A percentile compares a stretch with the other conserved stretches of the same genome.
These are phyloP conservation scores for Colletotrichum melonis DNA, from an alignment of 2,329 filamentous ascomycete genomes.

Conservation along the genomic window DNA sequence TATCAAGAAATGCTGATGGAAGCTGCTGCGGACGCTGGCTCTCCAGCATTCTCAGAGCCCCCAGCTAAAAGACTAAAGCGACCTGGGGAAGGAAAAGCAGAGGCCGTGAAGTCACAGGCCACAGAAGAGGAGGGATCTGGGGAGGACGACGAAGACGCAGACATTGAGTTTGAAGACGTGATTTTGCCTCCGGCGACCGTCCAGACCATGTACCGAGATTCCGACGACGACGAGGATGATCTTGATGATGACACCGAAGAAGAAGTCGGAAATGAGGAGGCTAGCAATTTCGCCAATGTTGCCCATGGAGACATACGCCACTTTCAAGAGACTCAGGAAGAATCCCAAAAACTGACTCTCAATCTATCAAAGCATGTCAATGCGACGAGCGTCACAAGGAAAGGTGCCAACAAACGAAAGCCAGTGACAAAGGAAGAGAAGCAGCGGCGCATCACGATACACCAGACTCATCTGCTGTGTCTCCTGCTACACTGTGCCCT, in stretches of 20 bases:
- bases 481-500: conserved; percentile 81
- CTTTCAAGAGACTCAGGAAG: conserved; percentile 39
- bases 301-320: conserved; percentile 50
- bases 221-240: conserved; percentile 53
- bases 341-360: conserved; percentile 57
- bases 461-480: conserved; percentile 88
- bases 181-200: conserved; percentile 57
- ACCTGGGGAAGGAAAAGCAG: conserved; percentile 38
- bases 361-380: conserved; percentile 62
- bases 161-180: conserved; percentile 63
- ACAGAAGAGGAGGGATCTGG: conserved; percentile 38
- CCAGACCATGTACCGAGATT: conserved; percentile 63
- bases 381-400: conserved; percentile 44
- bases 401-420: conserved; percentile 56
- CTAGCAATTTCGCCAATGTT: conserved; percentile 61
- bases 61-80: conserved; percentile 55
- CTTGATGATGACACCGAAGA: conserved; percentile 45
- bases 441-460: conserved; percentile 75
- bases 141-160: conserved; percentile 52
- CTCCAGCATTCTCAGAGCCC: conserved; percentile 47
- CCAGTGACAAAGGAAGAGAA: conserved; percentile 66
- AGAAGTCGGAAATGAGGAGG: conserved; percentile 54
- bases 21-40: conserved; percentile 48
- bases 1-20: conserved; percentile 63
- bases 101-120: background rate